Conservation (phyloP, 192 early-diverging fungal species). For the Entomortierella lignicola region DNA sequence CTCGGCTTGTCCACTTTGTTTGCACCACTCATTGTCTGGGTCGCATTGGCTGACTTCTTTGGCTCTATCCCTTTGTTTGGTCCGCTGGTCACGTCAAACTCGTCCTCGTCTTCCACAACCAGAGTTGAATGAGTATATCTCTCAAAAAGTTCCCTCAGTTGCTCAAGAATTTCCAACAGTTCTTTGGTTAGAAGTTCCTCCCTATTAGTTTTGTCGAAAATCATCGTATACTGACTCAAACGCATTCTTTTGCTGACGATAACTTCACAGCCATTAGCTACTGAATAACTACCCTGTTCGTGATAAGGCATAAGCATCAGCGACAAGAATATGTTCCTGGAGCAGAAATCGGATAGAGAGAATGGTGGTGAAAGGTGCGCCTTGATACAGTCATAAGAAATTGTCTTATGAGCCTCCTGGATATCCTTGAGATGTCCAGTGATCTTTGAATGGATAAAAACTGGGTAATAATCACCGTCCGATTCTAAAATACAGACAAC, state of each 20-base stretch:
- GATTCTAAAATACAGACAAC: not conserved
- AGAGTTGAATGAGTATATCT: no score
- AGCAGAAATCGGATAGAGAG: not conserved
- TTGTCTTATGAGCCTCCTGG: not conserved
- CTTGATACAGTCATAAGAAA: not conserved
- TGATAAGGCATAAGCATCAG: not conserved
- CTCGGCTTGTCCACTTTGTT: no score
- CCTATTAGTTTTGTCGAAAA: not conserved
- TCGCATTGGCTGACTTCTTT: no score
- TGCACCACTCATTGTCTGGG: no score
- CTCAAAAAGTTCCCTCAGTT: not conserved
- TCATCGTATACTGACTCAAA: not conserved
- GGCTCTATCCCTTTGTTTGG: no score
- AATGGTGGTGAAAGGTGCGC: not conserved
- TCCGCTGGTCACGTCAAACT: no score
- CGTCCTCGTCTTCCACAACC: no score
- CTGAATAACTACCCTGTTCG: not conserved
- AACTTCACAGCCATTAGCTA: not conserved
- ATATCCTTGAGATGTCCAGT: conserved; percentile 1
- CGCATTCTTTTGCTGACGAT: not conserved
- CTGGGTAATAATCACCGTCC: not conserved
- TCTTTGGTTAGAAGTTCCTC: not conserved
- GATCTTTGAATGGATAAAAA: conserved; percentile 4
- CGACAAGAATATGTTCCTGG: not conserved
- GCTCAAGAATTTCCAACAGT: not conserved